These are phyloP conservation scores for Microbotryum violaceum DNA, from an alignment of 1,284 basidiomycete species.

Conservation along the genomic window DNA sequence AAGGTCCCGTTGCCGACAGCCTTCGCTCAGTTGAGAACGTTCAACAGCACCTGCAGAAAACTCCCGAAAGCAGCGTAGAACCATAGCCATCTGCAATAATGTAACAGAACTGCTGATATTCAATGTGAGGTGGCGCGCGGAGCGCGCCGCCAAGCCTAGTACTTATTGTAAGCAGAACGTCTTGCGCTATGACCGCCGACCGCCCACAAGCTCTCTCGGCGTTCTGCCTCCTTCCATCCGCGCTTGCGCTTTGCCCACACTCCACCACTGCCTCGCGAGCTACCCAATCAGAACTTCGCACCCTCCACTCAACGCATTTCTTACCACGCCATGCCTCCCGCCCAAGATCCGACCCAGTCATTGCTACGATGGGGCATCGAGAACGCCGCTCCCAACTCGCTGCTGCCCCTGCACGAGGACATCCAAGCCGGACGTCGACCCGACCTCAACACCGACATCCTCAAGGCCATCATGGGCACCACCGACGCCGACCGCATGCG, in stretches of 20 bases:
- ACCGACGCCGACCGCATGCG: conserved; percentile 79
- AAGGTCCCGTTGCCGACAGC: too few relatives aligned
- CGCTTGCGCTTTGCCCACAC: background rate
- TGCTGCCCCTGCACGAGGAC: conserved; percentile 16
- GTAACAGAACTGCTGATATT: too few relatives aligned
- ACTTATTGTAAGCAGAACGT: too few relatives aligned
- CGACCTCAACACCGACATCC: conserved; percentile 62
- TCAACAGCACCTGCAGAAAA: too few relatives aligned
- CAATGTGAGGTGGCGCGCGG: too few relatives aligned
- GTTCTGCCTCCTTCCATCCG: background rate
- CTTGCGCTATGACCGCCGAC: too few relatives aligned
- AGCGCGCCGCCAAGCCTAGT: too few relatives aligned
- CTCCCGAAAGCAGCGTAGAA: too few relatives aligned
- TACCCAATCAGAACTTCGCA: background rate
- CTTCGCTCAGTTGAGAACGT: too few relatives aligned
- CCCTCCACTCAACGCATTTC: background rate
- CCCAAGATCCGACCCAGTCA: conserved; percentile 20
- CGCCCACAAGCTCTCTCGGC: background rate
- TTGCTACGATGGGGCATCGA: conserved; percentile 34
- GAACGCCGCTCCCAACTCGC: conserved; percentile 19
- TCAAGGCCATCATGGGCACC: conserved; percentile 79
- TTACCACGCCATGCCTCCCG: background rate
- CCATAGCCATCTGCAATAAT: too few relatives aligned
- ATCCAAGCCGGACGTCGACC: conserved; percentile 25
- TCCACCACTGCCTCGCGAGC: background rate